phyloP scores from a whole-genome alignment of 2,329 filamentous ascomycete species.

The Neoarthrinium moseri region DNA sequence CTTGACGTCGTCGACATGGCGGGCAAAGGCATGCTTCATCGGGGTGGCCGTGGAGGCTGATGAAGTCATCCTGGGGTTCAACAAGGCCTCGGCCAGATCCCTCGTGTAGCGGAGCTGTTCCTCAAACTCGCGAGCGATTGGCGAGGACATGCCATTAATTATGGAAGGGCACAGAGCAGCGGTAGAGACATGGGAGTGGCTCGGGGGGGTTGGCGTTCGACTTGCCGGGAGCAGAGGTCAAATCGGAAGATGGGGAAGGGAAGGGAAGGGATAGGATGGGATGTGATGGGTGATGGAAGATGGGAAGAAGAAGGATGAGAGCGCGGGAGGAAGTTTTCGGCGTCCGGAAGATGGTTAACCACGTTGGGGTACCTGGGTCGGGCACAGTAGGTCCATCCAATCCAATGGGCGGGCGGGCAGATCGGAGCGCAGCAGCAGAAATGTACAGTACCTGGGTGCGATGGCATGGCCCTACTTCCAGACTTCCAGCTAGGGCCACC shows the following conservation, averaged over 20 bases:
- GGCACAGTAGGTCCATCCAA: no score
- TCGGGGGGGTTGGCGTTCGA: not conserved
- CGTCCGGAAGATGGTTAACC: no score
- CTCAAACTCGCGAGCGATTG: constrained; percentile 16
- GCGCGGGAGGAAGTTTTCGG: no score
- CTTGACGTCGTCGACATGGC: constrained; percentile 79
- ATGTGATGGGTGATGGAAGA: no score
- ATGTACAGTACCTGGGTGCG: no score
- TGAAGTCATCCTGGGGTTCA: constrained; percentile 45
- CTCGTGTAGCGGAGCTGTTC: constrained; percentile 18
- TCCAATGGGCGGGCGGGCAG: no score
- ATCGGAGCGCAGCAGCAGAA: no score
- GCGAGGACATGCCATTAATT: constrained; percentile 18
- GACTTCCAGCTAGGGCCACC: no score
- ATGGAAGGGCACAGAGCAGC: not conserved
- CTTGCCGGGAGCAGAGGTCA: constrained; percentile 1
- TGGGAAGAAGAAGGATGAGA: not conserved
- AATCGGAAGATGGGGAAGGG: not conserved
- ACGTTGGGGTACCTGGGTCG: no score
- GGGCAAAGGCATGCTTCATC: constrained; percentile 72
- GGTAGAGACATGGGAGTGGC: not conserved
- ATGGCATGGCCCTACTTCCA: no score
- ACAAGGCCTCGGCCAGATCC: constrained; percentile 14
- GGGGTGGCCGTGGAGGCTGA: constrained; percentile 72
- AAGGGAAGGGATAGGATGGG: no score